Base-by-base conservation (phyloP, 805 yeast species). In the Candida coquimbonensis region DNA sequence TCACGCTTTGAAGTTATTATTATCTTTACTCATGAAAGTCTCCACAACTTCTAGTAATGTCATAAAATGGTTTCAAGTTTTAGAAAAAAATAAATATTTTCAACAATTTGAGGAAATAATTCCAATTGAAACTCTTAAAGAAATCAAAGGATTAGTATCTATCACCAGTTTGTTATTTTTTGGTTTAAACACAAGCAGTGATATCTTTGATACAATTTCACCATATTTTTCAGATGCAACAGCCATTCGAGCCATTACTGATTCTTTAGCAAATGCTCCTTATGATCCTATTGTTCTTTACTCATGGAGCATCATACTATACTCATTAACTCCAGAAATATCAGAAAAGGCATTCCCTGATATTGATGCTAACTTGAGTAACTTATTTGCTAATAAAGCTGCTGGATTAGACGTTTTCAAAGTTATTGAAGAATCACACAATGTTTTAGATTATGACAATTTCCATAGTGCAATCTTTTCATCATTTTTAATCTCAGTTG, bases 221-320 rank as follows among this genome's bases (percentile, higher is more conserved):
- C 63, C 75, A 0, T 75, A 61, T 43, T 63, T 74, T 52, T 61
- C 67, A 42, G 75, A 78, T 48, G 57, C 67, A 2, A 47, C 51
- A 0, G 49, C 65, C 4, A 69, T 78, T 47, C 56, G 60, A 29
- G 42, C 57, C n/a, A 64, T 80, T 25, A 72, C 78, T 45, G 58
- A 63, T 1, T 53, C 65, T 5, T 58, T 81, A 16, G 45, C 64
- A 6, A 56, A 63, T 9, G 55, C 72, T 1, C 60, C 66, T 12
- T 47, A 63, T 3, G 75, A 76, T 49, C 65, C 85, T 3, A 59
- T 83, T 11, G 65, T 81, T 1, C 59, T 78, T 38, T 83, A 82
- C 56, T 73, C 78, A 21, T 85, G 91, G 91, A 75, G 86, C 29
- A 74, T 82, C 13, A 60, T 80, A 11, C 57, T 80, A 11, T 77